Conservation (phyloP, 441 rosid genomes). For the Breynia disticha region DNA sequence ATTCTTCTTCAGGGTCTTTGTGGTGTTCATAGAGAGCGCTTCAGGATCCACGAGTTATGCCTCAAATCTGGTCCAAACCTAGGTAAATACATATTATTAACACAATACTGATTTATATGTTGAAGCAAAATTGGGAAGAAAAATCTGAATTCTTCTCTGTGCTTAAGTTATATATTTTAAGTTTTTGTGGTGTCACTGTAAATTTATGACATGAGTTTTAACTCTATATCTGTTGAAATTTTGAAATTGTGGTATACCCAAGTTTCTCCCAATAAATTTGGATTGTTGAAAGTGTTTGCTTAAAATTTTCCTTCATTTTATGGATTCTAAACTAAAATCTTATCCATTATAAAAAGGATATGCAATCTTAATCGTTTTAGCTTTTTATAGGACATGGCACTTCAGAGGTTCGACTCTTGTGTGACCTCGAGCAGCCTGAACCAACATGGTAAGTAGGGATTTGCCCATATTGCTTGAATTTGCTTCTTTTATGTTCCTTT, state of each 20-base stretch:
- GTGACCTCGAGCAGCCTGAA: slow-evolving; percentile 87
- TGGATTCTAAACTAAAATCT: too few relatives aligned
- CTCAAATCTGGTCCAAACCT: slow-evolving; percentile 72
- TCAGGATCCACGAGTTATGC: slow-evolving; percentile 81
- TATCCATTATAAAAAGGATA: too few relatives aligned
- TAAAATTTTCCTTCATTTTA: too few relatives aligned
- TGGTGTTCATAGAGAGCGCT: slow-evolving; percentile 74
- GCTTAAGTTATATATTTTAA: too few relatives aligned
- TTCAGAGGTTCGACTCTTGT: slow-evolving; percentile 78
- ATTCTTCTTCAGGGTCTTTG: slow-evolving; percentile 97
- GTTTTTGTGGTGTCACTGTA: too few relatives aligned
- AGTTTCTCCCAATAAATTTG: too few relatives aligned
- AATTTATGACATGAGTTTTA: too few relatives aligned
- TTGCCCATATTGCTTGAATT: neutral
- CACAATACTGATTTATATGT: neutral
- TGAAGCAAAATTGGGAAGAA: neutral
- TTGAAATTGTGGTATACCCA: too few relatives aligned
- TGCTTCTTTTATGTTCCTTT: neutral
- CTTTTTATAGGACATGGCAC: slow-evolving; percentile 45
- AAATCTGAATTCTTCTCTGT: too few relatives aligned
- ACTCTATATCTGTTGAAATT: too few relatives aligned
- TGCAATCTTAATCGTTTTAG: slow-evolving; percentile 1
- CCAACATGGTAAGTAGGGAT: slow-evolving; percentile 55
- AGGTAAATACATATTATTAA: slow-evolving; percentile 27
- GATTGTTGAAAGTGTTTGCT: too few relatives aligned